These are phyloP conservation scores for Euclidium syriacum DNA, from an alignment of 345 rosid genomes.

Conservation along the genomic window DNA sequence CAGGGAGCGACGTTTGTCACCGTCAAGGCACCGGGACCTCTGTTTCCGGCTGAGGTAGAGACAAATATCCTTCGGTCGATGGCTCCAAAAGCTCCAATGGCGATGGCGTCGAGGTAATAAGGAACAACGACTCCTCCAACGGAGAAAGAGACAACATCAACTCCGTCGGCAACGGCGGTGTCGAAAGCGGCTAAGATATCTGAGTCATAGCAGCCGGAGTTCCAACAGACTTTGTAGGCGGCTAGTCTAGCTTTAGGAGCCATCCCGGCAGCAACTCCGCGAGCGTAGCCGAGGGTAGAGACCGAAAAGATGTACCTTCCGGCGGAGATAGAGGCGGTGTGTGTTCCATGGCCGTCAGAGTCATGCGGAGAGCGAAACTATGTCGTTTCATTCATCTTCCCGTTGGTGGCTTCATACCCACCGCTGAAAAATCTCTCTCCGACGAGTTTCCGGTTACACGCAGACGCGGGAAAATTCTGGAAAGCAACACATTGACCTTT, in stretches of 20 bases:
- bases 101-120: constrained; percentile 84
- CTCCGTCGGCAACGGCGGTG: constrained; percentile 73
- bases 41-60: constrained; percentile 92
- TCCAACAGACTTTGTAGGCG: constrained; percentile 94
- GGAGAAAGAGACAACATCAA: constrained; percentile 79
- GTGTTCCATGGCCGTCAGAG: constrained; percentile 91
- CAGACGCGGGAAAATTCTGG: constrained; percentile 32
- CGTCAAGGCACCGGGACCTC: constrained; percentile 80
- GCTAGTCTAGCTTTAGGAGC: constrained; percentile 91
- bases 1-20: constrained; percentile 88
- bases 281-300: constrained; percentile 73
- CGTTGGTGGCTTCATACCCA: constrained; percentile 82
- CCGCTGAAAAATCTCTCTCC: constrained; percentile 68
- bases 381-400: constrained; percentile 57
- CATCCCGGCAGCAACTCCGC: constrained; percentile 86
- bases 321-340: constrained; percentile 81
- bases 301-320: constrained; percentile 79
- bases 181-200: constrained; percentile 90
- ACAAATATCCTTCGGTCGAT: constrained; percentile 64
- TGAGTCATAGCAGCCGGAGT: constrained; percentile 85
- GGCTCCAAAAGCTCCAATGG: constrained; percentile 83
- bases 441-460: constrained; percentile 73
- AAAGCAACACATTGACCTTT: constrained; percentile 59
- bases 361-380: constrained; percentile 81
- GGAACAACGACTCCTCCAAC: constrained; percentile 93